Evolutionary conservation across 148 eudicot species (phyloP).

Genomic region (Beta vulgaris): DNA sequence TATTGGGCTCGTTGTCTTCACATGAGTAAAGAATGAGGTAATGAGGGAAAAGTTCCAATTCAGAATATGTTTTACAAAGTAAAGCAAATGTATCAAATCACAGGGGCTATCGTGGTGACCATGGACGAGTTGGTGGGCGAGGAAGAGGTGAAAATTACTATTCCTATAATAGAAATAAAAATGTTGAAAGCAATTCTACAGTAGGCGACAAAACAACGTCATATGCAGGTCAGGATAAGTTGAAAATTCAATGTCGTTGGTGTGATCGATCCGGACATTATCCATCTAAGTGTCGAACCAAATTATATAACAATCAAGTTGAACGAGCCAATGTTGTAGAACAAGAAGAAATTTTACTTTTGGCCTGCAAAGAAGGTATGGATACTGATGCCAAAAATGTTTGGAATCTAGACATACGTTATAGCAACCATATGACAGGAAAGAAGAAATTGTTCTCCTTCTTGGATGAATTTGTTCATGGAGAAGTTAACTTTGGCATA

Average conservation of each 20-base stretch:
- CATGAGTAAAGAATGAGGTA: slow-evolving; percentile 3
- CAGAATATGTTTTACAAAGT: slow-evolving; percentile 3
- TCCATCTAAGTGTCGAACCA: slow-evolving; percentile 1
- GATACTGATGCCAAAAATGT: too few relatives aligned
- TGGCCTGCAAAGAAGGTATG: too few relatives aligned
- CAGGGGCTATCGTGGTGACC: too few relatives aligned
- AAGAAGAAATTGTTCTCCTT: too few relatives aligned
- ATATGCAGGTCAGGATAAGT: neutral
- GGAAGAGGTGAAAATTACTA: neutral
- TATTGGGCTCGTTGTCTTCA: neutral
- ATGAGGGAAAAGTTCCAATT: neutral
- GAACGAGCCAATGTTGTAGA: slow-evolving; percentile 10
- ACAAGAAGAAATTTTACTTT: too few relatives aligned
- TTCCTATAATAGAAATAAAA: neutral
- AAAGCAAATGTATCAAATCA: neutral
- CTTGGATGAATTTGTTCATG: slow-evolving; percentile 7
- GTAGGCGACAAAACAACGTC: neutral
- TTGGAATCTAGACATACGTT: too few relatives aligned
- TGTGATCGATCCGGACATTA: slow-evolving; percentile 10
- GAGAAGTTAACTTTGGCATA: slow-evolving; percentile 16
- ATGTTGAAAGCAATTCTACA: neutral
- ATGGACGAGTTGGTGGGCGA: neutral
- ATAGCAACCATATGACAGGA: too few relatives aligned
- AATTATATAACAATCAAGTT: neutral
- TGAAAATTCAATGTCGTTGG: neutral